Evolutionary conservation across 2,329 filamentous ascomycete genomes (phyloP), one percentile per base, ranked within the genome.

Genomic region (Curvularia lunata): DNA sequence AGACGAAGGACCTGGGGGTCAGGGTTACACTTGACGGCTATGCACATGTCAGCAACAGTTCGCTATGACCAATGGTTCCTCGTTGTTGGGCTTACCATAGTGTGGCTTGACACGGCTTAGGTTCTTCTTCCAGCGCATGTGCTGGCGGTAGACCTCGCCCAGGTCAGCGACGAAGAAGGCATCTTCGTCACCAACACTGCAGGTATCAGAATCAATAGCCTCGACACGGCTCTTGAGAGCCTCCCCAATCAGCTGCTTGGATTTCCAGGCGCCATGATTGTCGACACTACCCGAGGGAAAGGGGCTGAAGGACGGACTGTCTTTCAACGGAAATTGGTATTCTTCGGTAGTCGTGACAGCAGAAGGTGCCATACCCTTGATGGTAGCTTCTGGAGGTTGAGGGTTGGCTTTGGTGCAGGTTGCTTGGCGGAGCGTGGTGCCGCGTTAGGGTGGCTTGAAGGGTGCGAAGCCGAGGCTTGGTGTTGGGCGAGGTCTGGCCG

Each of bases 1-100:
- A 99, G 90, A 75, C 89, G 89, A 66, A 99, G 85, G 63, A 99
- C 89, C 80, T 91, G 88, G 48, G 89, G 86, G 80, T 99, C 94
- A 27, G 94, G 93, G 85, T 99, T 99, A 82, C 95, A 99, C 83
- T 99, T 99, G 83, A 99, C 94, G 68, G 94, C 94, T 94, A 68
- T 59, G 40, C 21, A 30, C 0, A 27, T 49, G 67, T 78, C 55
- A 79, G 74, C 48, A 25, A 28, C 30, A 48, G 13, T 7, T 52
- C 16, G 5, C 3, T 27, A 16, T 7, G 6, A 13, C 28, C 28
- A 30, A 10, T 30, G 28, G 13, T 23, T 13, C 9, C 12, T 25
- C 6, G 18, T 30, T 25, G 34, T 18, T 30, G 0, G 19, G 79
- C 88, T 79, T 80, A 93, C 91, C 92, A 82, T 97, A 99, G 75